A percentile compares a stretch with the other conserved stretches of the same genome.
Conservation (phyloP, 1,284 basidiomycete genomes). For the Abortiporus biennis region DNA sequence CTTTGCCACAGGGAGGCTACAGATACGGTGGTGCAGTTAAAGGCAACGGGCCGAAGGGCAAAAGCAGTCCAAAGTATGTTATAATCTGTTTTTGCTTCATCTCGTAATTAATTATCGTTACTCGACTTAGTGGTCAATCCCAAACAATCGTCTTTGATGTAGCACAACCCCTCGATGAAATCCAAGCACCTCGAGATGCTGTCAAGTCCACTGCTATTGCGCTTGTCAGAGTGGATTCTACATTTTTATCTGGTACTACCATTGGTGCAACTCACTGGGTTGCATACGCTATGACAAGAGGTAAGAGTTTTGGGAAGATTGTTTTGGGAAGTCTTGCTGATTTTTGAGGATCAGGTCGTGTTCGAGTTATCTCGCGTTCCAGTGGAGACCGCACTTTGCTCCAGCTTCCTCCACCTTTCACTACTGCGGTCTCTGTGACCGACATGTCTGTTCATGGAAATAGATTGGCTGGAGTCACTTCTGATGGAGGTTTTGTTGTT, state of each 20-base stretch:
- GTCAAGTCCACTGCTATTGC: constrained; percentile 81
- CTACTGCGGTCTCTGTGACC: constrained; percentile 53
- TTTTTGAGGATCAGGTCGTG: constrained; percentile 48
- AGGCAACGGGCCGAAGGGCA: constrained; percentile 34
- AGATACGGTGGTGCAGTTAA: too few species aligned
- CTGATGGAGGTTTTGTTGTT: constrained; percentile 79
- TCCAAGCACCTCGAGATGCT: constrained; percentile 63
- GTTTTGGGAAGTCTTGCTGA: constrained; percentile 1
- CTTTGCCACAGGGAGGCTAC: constrained; percentile 45
- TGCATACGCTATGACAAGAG: constrained; percentile 86
- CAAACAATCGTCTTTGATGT: constrained; percentile 75
- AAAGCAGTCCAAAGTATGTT: constrained; percentile 50
- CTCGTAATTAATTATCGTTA: constrained; percentile 6
- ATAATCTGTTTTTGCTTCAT: background rate
- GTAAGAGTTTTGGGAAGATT: constrained; percentile 25
- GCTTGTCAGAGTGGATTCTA: constrained; percentile 73
- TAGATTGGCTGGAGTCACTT: constrained; percentile 74
- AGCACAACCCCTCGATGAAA: constrained; percentile 58
- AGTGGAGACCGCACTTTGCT: constrained; percentile 80
- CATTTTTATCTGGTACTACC: constrained; percentile 76
- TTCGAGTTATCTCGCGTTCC: constrained; percentile 78
- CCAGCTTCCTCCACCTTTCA: constrained; percentile 64
- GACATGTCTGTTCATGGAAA: constrained; percentile 84
- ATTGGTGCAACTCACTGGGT: constrained; percentile 86
- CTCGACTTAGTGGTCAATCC: constrained; percentile 13